Base-by-base conservation (phyloP, 257 asterid genomes). In the Knoxia roxburghii region DNA sequence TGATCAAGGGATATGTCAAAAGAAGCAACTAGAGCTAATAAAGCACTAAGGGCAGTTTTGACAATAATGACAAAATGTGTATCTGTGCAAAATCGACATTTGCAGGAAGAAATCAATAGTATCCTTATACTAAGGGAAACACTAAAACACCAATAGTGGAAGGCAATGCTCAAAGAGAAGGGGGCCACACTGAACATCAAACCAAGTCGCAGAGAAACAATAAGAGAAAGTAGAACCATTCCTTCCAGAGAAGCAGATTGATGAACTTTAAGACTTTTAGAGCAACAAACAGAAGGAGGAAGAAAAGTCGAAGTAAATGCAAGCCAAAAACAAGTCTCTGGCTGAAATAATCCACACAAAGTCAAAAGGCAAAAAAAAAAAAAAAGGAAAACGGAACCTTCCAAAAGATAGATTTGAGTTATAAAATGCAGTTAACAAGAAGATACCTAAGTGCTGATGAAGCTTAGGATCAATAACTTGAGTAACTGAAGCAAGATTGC, bases 391-490 rank as follows among this genome's bases (percentile, higher is more conserved):
- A 4, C 4, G 20, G 46, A 66, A 14, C 4, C 32, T 60, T 23
- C 21, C 50, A 37, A 37, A 66, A 51, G 2, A 20, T 51, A 52
- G 11, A 50, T 33, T 2, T 30, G 62, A 29, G 26, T 6, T 41
- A 15, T 8, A 51, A 66, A 5, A 33, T 9, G 64, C 59, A 24
- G 21, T 57, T 62, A 69, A 59, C 77, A 60, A 56, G 55, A 49
- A 45, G 46, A 60, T 90, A 93, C 99, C 99, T 73, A 93, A 78
- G 87, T 93, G 99, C 70, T 80, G 86, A 74, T 93, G 99, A 79
- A 93, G 96, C 78, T 93, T 93, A 61, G 99, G 99, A 70, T 93
- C 95, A 72, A 93, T 66, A 64, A 90, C 87, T 85, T 90, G 96
- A 21, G 95, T 88, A 72, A 93, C 65, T 37, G 95, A 86, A 73